phyloP scores from a whole-genome alignment of 495 filamentous ascomycete species.

The Hyaloscypha finlandica region DNA sequence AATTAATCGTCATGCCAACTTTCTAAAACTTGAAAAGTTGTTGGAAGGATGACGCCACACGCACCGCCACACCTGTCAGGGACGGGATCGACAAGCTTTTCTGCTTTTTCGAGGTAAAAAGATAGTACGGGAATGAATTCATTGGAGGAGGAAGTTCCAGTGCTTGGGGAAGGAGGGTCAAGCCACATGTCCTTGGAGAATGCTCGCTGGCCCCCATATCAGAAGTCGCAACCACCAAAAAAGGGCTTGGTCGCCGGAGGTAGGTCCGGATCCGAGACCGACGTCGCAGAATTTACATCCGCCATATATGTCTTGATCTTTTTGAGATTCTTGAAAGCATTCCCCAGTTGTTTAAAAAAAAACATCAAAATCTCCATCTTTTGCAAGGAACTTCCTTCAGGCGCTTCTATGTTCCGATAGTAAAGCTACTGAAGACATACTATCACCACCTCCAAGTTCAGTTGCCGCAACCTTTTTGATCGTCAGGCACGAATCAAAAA shows the following conservation, averaged over 20 bases:
- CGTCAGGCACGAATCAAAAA: neutral
- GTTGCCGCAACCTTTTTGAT: neutral
- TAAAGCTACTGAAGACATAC: neutral
- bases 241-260: neutral
- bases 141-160: neutral
- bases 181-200: neutral
- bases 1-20: constrained; percentile 2
- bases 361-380: no score
- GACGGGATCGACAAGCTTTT: neutral
- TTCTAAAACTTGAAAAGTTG: neutral
- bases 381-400: no score
- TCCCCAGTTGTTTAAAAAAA: neutral
- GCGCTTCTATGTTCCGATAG: neutral
- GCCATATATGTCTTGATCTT: neutral
- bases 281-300: neutral
- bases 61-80: constrained; percentile 11
- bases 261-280: neutral
- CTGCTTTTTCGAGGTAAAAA: neutral
- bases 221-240: neutral
- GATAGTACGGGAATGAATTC: neutral
- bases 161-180: neutral
- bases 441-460: neutral
- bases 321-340: neutral
- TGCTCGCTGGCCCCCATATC: neutral
- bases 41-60: constrained; percentile 2